Conservation (phyloP, 208 protist genomes). For the Leishmania arabica region DNA sequence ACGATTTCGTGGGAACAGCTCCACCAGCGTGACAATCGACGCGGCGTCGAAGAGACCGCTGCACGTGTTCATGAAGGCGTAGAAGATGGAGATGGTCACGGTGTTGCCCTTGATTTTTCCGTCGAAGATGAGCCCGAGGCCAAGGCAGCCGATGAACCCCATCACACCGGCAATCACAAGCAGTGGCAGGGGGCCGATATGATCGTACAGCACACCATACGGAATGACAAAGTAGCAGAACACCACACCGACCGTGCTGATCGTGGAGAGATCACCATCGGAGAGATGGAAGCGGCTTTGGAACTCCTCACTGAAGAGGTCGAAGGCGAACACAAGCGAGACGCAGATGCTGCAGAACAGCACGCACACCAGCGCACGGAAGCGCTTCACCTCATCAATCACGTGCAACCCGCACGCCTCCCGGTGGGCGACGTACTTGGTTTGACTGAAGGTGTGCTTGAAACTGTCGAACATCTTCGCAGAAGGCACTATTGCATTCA, state of each 20-base stretch:
- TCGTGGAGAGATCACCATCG: conserved; percentile 66
- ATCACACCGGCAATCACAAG: conserved; percentile 38
- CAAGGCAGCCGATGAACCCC: conserved; percentile 46
- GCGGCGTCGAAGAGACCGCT: conserved; percentile 58
- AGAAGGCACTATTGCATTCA: background rate
- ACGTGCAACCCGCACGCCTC: conserved; percentile 34
- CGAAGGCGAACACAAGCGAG: conserved; percentile 66
- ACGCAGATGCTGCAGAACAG: conserved; percentile 73
- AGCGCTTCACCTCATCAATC: conserved; percentile 68
- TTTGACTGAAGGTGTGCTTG: conserved; percentile 43
- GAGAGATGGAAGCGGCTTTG: conserved; percentile 42
- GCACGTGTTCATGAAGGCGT: conserved; percentile 64
- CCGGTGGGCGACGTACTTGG: conserved; percentile 39
- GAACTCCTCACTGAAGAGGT: conserved; percentile 65
- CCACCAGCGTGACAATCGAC: conserved; percentile 54
- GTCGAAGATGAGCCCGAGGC: conserved; percentile 54
- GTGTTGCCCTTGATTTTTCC: conserved; percentile 50
- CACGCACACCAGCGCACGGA: conserved; percentile 48
- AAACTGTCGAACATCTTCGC: conserved; percentile 16
- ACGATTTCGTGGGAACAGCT: conserved; percentile 72
- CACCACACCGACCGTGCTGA: conserved; percentile 66
- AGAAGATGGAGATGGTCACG: conserved; percentile 66
- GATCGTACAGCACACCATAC: conserved; percentile 65
- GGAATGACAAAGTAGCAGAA: conserved; percentile 78
- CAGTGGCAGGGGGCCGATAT: conserved; percentile 43